A percentile compares a stretch with the other conserved stretches of the same genome.
phyloP scores from a whole-genome alignment of 805 yeast species.

The Starmerella asiatica region DNA sequence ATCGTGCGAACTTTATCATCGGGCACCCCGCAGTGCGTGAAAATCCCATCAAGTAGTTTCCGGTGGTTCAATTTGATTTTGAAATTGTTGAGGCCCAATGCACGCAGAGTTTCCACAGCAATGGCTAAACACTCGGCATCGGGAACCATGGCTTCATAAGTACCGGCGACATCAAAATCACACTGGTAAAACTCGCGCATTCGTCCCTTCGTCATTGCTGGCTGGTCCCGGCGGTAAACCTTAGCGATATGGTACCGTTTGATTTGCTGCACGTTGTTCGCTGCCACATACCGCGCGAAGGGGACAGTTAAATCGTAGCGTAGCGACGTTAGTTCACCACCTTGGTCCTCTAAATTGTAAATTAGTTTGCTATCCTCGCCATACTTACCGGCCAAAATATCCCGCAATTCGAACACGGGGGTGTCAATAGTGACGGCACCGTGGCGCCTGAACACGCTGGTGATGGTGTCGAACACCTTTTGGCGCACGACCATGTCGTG shows the following conservation, averaged over 20 bases:
- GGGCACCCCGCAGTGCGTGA: slow-evolving; percentile 85
- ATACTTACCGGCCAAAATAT: slow-evolving; percentile 89
- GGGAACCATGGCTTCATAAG: slow-evolving; percentile 86
- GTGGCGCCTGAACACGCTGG: slow-evolving; percentile 74
- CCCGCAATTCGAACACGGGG: slow-evolving; percentile 93
- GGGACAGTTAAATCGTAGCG: slow-evolving; percentile 97
- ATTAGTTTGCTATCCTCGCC: slow-evolving; percentile 97
- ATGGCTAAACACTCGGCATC: slow-evolving; percentile 81
- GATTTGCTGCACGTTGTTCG: slow-evolving; percentile 79
- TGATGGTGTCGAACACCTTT: slow-evolving; percentile 62
- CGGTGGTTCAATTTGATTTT: slow-evolving; percentile 90
- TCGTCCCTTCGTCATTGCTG: slow-evolving; percentile 99
- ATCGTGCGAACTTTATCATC: slow-evolving; percentile 88
- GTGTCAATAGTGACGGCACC: slow-evolving; percentile 98
- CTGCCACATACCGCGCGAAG: slow-evolving; percentile 92
- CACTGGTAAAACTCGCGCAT: slow-evolving; percentile 99
- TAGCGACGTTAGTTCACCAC: slow-evolving; percentile 91
- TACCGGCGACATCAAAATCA: slow-evolving; percentile 94
- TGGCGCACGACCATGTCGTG: slow-evolving; percentile 93
- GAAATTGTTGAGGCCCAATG: slow-evolving; percentile 76
- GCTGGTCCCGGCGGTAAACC: slow-evolving; percentile 98
- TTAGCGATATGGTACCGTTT: slow-evolving; percentile 96
- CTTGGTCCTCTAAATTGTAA: slow-evolving; percentile 94
- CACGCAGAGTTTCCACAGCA: slow-evolving; percentile 69
- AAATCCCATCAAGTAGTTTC: slow-evolving; percentile 89